Percentiles rank a stretch among this genome's conserved stretches.
Evolutionary conservation across 257 asterid species (phyloP).

Genomic region (Paulownia fortunei): DNA sequence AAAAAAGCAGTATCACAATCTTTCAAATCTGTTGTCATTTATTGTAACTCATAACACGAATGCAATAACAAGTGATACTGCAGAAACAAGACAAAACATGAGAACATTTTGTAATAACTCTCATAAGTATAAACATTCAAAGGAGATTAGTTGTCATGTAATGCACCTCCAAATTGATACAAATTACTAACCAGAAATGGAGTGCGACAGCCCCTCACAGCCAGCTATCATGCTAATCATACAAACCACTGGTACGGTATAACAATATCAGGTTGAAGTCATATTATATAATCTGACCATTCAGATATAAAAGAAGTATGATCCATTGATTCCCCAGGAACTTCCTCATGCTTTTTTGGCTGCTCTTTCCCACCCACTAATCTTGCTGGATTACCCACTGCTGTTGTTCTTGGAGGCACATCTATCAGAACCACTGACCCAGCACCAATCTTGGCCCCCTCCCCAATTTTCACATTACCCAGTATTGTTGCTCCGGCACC

Average conservation of each 20-base stretch:
- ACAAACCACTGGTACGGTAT: neutral
- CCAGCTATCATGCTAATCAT: neutral
- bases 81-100: neutral
- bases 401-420: constrained; percentile 77
- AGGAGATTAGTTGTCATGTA: neutral
- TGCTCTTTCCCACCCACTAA: constrained; percentile 57
- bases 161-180: neutral
- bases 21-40: neutral
- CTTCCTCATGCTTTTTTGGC: constrained; percentile 55
- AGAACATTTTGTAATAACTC: neutral
- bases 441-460: constrained; percentile 83
- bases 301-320: constrained; percentile 62
- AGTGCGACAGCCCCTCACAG: neutral
- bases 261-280: constrained; percentile 1
- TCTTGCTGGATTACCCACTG: constrained; percentile 78
- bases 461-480: constrained; percentile 70
- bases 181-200: constrained; percentile 4
- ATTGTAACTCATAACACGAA: neutral
- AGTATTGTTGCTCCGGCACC: constrained; percentile 76
- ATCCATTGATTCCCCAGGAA: constrained; percentile 70
- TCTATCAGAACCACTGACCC: constrained; percentile 70
- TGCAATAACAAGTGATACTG: neutral
- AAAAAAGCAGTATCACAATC: neutral
- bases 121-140: neutral
- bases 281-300: constrained; percentile 63